Evolutionary conservation across 2,329 filamentous ascomycete species (phyloP).

Genomic region (Arthrobotrys megalospora): DNA sequence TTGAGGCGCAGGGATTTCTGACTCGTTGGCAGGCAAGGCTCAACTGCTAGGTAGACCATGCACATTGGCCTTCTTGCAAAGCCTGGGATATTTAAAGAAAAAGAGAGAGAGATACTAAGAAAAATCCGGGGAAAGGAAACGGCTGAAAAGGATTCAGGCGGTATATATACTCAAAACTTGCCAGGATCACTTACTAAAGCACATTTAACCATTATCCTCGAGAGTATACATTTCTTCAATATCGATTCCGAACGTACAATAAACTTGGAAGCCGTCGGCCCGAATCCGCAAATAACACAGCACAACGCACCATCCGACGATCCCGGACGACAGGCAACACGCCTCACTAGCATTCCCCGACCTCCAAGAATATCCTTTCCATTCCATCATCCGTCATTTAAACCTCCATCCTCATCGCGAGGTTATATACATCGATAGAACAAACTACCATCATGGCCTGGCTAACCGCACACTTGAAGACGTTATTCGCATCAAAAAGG

Average conservation of each 20-base stretch:
- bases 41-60: conserved; percentile 33
- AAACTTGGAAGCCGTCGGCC: conserved; percentile 10
- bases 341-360: neutral
- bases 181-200: neutral
- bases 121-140: neutral
- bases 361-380: neutral
- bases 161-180: neutral
- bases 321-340: conserved; percentile 33
- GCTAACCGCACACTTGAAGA: conserved; percentile 42
- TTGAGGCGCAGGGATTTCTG: conserved; percentile 30
- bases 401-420: conserved; percentile 2
- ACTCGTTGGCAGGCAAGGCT: conserved; percentile 15
- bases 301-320: conserved; percentile 20
- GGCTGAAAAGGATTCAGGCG: conserved; percentile 1
- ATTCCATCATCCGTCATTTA: neutral
- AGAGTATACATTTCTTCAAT: neutral
- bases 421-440: neutral
- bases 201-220: neutral
- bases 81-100: conserved; percentile 13
- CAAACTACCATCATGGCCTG: conserved; percentile 28
- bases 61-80: neutral
- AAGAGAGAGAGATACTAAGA: neutral
- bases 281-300: conserved; percentile 53
- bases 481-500: conserved; percentile 46
- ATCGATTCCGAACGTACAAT: no score